These are phyloP conservation scores for Colletotrichum lentis DNA, from an alignment of 2,329 filamentous ascomycete genomes.

Conservation along the genomic window DNA sequence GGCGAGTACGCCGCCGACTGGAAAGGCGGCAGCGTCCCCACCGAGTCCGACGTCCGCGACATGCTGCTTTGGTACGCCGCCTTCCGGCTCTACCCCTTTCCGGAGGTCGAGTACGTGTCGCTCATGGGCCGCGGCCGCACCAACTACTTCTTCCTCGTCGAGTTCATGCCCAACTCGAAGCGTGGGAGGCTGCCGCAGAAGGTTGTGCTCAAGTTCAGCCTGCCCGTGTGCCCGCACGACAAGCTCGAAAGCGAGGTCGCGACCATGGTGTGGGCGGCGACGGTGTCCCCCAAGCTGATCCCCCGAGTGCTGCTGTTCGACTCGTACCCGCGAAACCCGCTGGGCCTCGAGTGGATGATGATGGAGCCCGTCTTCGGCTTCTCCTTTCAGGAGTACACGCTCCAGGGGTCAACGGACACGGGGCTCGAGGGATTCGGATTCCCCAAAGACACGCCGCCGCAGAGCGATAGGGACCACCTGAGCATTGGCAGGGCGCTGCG, in stretches of 20 bases:
- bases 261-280: conserved; percentile 27
- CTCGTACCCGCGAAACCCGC: conserved; percentile 30
- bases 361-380: conserved; percentile 27
- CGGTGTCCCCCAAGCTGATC: conserved; percentile 3
- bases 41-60: neutral
- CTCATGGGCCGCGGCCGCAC: conserved; percentile 8
- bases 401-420: conserved; percentile 18
- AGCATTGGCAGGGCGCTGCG: conserved; percentile 5
- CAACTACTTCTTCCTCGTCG: conserved; percentile 13
- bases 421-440: conserved; percentile 9
- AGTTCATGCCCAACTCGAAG: neutral
- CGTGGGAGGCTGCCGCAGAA: neutral
- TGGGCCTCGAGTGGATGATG: conserved; percentile 37
- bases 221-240: conserved; percentile 31
- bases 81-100: neutral
- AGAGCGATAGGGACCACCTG: neutral
- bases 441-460: neutral
- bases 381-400: conserved; percentile 9
- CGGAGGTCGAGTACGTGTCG: neutral
- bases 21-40: neutral
- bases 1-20: conserved; percentile 12
- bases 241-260: conserved; percentile 38
- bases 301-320: conserved; percentile 33
- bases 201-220: conserved; percentile 23
- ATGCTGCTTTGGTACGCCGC: conserved; percentile 21